Conservation (phyloP, 331 rosid genomes). For the Dryas integrifolia region DNA sequence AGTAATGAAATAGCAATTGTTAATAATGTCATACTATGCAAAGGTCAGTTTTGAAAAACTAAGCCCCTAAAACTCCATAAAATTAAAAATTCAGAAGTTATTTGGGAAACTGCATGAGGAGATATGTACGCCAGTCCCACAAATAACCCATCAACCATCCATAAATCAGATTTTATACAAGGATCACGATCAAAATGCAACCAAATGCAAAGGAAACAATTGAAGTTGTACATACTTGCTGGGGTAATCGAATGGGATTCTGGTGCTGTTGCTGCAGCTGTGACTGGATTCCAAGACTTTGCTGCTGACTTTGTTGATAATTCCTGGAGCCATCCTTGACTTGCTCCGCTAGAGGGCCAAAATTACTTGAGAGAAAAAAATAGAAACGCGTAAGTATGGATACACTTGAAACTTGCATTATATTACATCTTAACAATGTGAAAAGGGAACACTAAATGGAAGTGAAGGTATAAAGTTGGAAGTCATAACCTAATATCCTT, state of each 20-base stretch:
- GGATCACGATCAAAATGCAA: slow-evolving; percentile 7
- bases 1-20: not conserved
- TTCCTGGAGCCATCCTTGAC: slow-evolving; percentile 77
- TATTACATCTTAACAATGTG: not conserved
- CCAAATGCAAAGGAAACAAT: slow-evolving; percentile 16
- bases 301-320: slow-evolving; percentile 62
- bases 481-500: not conserved
- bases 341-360: slow-evolving; percentile 62
- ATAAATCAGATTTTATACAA: slow-evolving; percentile 8
- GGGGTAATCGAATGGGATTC: slow-evolving; percentile 56
- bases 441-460: not conserved
- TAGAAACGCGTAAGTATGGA: slow-evolving; percentile 8
- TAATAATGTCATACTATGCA: not conserved
- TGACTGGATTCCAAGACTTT: slow-evolving; percentile 58
- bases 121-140: slow-evolving; percentile 5
- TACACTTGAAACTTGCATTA: not conserved
- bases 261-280: slow-evolving; percentile 69
- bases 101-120: not conserved
- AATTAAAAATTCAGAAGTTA: not conserved
- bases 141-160: slow-evolving; percentile 5
- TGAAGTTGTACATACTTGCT: slow-evolving; percentile 53
- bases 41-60: not conserved
- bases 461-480: not conserved
- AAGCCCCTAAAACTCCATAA: not conserved
- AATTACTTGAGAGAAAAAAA: slow-evolving; percentile 50